Evolutionary conservation across 345 rosid species (phyloP), one percentile per base, ranked within the genome.

Genomic region (Rhizophora mangle): DNA sequence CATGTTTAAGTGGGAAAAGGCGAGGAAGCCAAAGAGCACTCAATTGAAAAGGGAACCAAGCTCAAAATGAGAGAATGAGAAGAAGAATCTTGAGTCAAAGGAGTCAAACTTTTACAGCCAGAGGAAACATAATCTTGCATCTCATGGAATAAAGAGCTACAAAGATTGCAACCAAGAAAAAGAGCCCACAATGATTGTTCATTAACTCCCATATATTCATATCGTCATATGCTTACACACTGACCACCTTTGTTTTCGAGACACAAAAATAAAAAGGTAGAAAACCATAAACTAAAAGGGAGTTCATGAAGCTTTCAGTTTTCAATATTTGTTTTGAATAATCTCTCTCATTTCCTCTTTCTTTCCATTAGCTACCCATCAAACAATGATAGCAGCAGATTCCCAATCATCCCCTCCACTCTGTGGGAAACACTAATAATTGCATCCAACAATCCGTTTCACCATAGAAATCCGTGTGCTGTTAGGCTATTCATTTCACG

Each of bases 381-480:
- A 55, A 59, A 67, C 54, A 74, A 64, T 67, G 70, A 70, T 69
- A 66, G 26, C 76, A 68, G 65, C 22, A 76, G 83, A 82, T 82
- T 84, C 87, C 79, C 79, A 80, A 83, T 83, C 85, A 86, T 84
- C 84, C 66, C 78, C 81, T 79, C 90, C 88, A 77, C 86, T 79
- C 16, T 80, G 60, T 58, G 73, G 80, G 84, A 79, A 78, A 77
- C 84, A 86, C 64, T 71, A 85, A 86, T 86, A 31, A 86, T 86
- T 81, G 79, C 88, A 74, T 79, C 82, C 85, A 84, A 65, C 84
- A 62, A 69, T 65, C 74, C 61, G 36, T 68, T 71, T 68, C 65
- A 32, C 63, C 63, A 67, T 78, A n/a, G 70, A 75, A 75, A 70
- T 63, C 61, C 49, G 18, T 73, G 82, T 64, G 80, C 64, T 68